Base-by-base conservation (phyloP, 2,329 filamentous ascomycete genomes). In the Lithohypha guttulata region DNA sequence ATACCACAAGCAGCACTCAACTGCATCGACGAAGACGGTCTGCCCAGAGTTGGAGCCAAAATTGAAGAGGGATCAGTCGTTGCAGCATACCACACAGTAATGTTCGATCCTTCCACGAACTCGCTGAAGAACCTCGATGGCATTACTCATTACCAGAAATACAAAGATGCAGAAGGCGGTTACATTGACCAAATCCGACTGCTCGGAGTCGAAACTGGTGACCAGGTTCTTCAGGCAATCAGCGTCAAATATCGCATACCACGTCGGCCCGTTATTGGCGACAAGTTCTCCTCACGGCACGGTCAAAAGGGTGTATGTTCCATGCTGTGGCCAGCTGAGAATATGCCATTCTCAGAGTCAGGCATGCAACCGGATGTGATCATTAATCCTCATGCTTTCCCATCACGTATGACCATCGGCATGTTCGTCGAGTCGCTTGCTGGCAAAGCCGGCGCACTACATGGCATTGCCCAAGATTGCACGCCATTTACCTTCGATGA, bases 331-430 rank as follows among this genome's bases (percentile, higher is more conserved):
- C 91, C 87, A 1, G 75, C 79, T 2, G 69, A 83, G 43, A 87
- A 96, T 59, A 91, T 98, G 84, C 91, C 91, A 3, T 98, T 96
- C 64, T 86, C 84, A 2, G 91, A 98, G 65, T 84, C 82, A 4
- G 91, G 91, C 39, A 96, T 98, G 45, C 87, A 95, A 56, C 91
- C 91, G 7, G 91, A 98, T 62, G 73, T 94, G 54, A 98, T 98
- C 63, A 98, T 98, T 70, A 98, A 98, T 66, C 91, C 91, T 27
- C 91, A 98, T 71, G 91, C 91, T 56, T 98, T 98, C 73, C 91
- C 91, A 6, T 96, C 89, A 31, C 87, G 91, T 63, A 98, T 98
- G 91, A 98, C 91, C 14, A 98, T 98, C 57, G 91, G 91, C 57
- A 96, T 96, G 84, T 96, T 98, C 62, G 78, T 98, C 56, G 91